phyloP scores from a whole-genome alignment of 2,329 filamentous ascomycete species.

The Phialophora macrospora region DNA sequence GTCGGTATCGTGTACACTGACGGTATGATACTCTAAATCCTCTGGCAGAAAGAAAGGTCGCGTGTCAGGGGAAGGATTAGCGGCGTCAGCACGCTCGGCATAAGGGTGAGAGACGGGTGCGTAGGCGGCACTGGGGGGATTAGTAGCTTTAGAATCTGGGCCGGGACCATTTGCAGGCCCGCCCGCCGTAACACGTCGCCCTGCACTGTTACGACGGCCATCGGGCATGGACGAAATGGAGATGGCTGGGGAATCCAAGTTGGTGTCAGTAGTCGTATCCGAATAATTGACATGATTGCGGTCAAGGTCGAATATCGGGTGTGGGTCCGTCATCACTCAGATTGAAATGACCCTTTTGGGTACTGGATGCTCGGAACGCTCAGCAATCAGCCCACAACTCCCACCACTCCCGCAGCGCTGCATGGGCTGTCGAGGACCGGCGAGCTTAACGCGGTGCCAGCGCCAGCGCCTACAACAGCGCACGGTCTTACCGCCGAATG shows the following conservation, averaged over 20 bases:
- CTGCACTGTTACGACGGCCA: conserved; percentile 23
- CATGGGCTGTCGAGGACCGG: conserved; percentile 9
- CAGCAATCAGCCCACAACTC: conserved; percentile 22
- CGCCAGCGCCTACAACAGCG: background rate
- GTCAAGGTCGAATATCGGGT: conserved; percentile 27
- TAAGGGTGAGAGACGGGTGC: conserved; percentile 26
- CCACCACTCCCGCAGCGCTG: conserved; percentile 14
- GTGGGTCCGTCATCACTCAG: conserved; percentile 37
- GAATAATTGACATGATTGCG: conserved; percentile 29
- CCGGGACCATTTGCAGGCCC: conserved; percentile 13
- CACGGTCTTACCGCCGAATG: conserved; percentile 14
- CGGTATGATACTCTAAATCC: conserved; percentile 27
- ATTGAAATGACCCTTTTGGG: conserved; percentile 24
- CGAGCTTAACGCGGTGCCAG: conserved; percentile 11
- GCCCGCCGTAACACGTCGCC: conserved; percentile 4
- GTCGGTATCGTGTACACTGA: conserved; percentile 27
- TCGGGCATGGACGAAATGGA: conserved; percentile 32
- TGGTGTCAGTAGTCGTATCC: conserved; percentile 29
- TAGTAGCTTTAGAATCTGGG: conserved; percentile 30
- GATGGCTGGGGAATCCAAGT: conserved; percentile 36
- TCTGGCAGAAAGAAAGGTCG: conserved; percentile 28
- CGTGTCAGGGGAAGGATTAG: conserved; percentile 36
- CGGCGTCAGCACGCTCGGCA: conserved; percentile 36
- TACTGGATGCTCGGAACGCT: conserved; percentile 9
- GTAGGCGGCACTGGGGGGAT: conserved; percentile 25